These are phyloP conservation scores for Apophysomyces elegans DNA, from an alignment of 371 early-diverging fungal species.

Conservation along the genomic window DNA sequence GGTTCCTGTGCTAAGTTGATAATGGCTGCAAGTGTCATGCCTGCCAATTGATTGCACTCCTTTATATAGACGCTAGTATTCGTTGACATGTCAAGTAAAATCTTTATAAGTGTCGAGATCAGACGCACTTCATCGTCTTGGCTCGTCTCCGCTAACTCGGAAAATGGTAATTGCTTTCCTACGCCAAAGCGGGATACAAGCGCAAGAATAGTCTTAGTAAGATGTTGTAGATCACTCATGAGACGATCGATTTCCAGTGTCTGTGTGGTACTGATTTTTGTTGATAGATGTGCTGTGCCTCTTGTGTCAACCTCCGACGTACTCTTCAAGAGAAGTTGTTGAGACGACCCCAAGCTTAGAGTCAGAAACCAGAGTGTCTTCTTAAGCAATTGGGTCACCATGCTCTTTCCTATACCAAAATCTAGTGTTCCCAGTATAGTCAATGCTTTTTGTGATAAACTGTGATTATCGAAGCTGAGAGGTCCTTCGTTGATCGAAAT, in stretches of 20 bases:
- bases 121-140: constrained; percentile 22
- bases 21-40: constrained; percentile 50
- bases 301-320: not conserved
- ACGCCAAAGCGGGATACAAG: constrained; percentile 40
- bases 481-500: not conserved
- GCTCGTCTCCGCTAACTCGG: constrained; percentile 13
- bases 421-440: constrained; percentile 46
- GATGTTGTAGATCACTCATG: constrained; percentile 47
- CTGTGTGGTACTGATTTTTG: not conserved
- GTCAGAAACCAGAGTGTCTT: constrained; percentile 30
- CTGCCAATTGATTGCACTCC: constrained; percentile 54
- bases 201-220: constrained; percentile 43
- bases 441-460: constrained; percentile 43
- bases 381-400: constrained; percentile 23
- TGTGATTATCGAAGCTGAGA: constrained; percentile 21
- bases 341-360: constrained; percentile 15
- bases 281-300: not conserved
- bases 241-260: constrained; percentile 24
- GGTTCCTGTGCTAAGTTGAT: constrained; percentile 37
- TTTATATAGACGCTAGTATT: constrained; percentile 38
- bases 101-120: constrained; percentile 22
- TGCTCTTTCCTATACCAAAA: constrained; percentile 37
- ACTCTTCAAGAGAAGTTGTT: constrained; percentile 15
- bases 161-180: constrained; percentile 20
- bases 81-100: constrained; percentile 34